These are phyloP conservation scores for Collybia mongolica DNA, from an alignment of 768 basidiomycete genomes.

Conservation along the genomic window DNA sequence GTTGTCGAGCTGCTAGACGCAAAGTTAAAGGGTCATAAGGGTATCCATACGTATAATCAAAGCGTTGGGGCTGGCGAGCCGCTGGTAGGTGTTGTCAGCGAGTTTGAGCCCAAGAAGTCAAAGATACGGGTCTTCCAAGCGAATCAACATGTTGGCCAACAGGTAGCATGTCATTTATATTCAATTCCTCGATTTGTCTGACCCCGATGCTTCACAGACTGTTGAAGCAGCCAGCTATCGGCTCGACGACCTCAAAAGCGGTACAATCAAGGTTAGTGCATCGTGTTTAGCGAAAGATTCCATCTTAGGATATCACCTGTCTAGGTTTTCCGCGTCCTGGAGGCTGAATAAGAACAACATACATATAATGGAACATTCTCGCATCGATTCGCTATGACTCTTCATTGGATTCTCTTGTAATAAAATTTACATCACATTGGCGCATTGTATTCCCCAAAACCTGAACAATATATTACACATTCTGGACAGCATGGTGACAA, in stretches of 20 bases:
- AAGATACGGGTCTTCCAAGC: slow-evolving; percentile 87
- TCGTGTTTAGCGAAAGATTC: slow-evolving; percentile 3
- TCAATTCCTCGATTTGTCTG: too few species aligned
- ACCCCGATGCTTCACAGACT: slow-evolving; percentile 24
- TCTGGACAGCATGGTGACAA: background rate
- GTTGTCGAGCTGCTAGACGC: slow-evolving; percentile 74
- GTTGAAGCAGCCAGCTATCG: slow-evolving; percentile 85
- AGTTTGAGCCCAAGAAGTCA: slow-evolving; percentile 84
- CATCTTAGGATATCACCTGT: background rate
- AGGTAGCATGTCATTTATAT: slow-evolving; percentile 44
- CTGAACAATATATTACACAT: slow-evolving; percentile 12
- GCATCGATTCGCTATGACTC: background rate
- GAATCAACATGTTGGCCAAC: slow-evolving; percentile 81
- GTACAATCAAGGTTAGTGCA: slow-evolving; percentile 64
- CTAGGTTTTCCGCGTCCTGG: slow-evolving; percentile 42
- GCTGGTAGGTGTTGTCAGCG: slow-evolving; percentile 72
- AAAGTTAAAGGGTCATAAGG: slow-evolving; percentile 76
- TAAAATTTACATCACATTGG: slow-evolving; percentile 3
- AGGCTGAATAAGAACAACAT: slow-evolving; percentile 19
- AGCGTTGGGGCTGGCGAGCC: slow-evolving; percentile 50
- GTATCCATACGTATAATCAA: slow-evolving; percentile 71
- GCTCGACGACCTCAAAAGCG: slow-evolving; percentile 87
- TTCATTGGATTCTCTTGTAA: slow-evolving; percentile 3
- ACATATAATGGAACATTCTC: too few species aligned
- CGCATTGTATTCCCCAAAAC: slow-evolving; percentile 1